phyloP scores from a whole-genome alignment of 202 grass and related monocot species.

The Zoysia matrella region DNA sequence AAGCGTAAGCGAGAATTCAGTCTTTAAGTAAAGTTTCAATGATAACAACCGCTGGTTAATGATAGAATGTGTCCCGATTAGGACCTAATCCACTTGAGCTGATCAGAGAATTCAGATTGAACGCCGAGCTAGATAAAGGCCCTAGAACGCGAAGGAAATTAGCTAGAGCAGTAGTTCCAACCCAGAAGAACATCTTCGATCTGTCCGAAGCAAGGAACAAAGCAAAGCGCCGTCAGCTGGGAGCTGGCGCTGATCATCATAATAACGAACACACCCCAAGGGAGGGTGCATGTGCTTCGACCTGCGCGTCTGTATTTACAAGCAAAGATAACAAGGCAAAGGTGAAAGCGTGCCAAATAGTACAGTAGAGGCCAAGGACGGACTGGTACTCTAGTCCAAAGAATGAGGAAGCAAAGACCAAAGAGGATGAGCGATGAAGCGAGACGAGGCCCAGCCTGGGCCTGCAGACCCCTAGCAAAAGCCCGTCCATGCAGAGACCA shows the following conservation, averaged over 20 bases:
- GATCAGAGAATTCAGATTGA: background rate
- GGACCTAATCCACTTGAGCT: slow-evolving; percentile 32
- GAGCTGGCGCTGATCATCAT: slow-evolving; percentile 21
- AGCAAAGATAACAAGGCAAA: slow-evolving; percentile 10
- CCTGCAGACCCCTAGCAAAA: slow-evolving; percentile 2
- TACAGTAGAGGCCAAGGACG: background rate
- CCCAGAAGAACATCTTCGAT: slow-evolving; percentile 31
- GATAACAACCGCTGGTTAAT: slow-evolving; percentile 41
- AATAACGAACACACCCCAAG: slow-evolving; percentile 12
- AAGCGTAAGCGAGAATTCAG: slow-evolving; percentile 22
- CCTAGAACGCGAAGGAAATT: slow-evolving; percentile 16
- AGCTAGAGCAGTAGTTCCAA: background rate
- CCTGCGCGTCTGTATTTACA: background rate
- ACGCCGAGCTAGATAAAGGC: slow-evolving; percentile 23
- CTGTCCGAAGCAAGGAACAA: slow-evolving; percentile 44
- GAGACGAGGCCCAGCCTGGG: slow-evolving; percentile 12
- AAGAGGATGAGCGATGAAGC: slow-evolving; percentile 1
- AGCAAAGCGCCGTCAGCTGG: slow-evolving; percentile 36
- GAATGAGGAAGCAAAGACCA: slow-evolving; percentile 10
- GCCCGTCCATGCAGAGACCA: slow-evolving; percentile 21
- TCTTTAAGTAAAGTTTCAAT: slow-evolving; percentile 54
- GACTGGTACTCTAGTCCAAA: slow-evolving; percentile 30
- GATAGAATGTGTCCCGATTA: slow-evolving; percentile 20
- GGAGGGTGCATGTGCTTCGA: slow-evolving; percentile 18
- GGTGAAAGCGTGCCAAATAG: slow-evolving; percentile 33